Percentiles rank a stretch among this genome's conserved stretches.
Conservation (phyloP, 192 early-diverging fungal species). For the Gaertneriomyces semiglobifer region DNA sequence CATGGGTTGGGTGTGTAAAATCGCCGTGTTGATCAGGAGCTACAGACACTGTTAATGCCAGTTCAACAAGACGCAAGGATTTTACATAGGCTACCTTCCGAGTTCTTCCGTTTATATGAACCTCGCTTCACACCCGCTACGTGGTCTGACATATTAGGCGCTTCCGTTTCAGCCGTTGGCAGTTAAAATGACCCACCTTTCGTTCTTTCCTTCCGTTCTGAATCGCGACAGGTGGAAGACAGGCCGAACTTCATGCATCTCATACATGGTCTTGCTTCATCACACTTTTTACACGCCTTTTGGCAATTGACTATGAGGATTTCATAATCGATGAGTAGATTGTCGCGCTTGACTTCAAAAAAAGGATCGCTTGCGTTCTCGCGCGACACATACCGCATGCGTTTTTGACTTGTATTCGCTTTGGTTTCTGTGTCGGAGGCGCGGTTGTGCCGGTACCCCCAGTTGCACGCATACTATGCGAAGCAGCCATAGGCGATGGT, state of each 20-base stretch:
- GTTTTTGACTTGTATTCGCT: constrained; percentile 64
- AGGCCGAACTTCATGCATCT: constrained; percentile 76
- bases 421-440: neutral
- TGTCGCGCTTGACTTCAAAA: too few species aligned
- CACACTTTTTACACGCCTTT: constrained; percentile 90
- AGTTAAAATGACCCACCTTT: constrained; percentile 45
- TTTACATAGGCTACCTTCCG: neutral
- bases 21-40: too few species aligned
- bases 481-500: too few species aligned
- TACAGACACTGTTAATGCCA: too few species aligned
- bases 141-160: too few species aligned
- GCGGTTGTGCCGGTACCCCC: neutral
- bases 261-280: constrained; percentile 76
- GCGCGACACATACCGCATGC: constrained; percentile 66
- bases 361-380: too few species aligned
- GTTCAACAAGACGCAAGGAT: too few species aligned
- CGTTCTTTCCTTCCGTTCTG: constrained; percentile 74
- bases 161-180: too few species aligned
- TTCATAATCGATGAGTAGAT: neutral
- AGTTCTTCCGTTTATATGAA: constrained; percentile 1
- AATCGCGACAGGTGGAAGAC: constrained; percentile 67
- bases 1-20: too few species aligned
- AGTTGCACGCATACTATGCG: neutral
- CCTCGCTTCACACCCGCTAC: constrained; percentile 6
- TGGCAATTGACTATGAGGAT: constrained; percentile 64